These are phyloP conservation scores for Friedmanniomyces endolithicus DNA, from an alignment of 495 filamentous ascomycete genomes.

Conservation along the genomic window DNA sequence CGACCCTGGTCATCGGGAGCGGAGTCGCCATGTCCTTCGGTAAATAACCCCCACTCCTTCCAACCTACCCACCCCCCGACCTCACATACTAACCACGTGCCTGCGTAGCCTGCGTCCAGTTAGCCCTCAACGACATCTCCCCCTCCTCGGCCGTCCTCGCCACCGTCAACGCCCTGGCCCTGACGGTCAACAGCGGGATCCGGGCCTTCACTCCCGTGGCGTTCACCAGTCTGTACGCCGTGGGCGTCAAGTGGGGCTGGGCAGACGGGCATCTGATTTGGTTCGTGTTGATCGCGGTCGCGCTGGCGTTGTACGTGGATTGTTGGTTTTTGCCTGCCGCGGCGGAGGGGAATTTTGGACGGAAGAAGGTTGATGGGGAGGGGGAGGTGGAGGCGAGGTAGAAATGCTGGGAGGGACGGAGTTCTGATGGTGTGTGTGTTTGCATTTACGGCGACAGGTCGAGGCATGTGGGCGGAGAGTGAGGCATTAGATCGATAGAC, in stretches of 20 bases:
- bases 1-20: constrained; percentile 35
- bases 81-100: too few species aligned
- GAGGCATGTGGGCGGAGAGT: too few species aligned
- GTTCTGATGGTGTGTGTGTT: too few species aligned
- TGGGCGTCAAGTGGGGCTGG: constrained; percentile 44
- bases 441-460: too few species aligned
- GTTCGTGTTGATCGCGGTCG: constrained; percentile 43
- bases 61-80: too few species aligned
- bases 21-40: constrained; percentile 58
- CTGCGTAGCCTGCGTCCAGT: constrained; percentile 47
- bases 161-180: constrained; percentile 51
- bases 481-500: too few species aligned
- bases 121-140: constrained; percentile 55
- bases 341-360: constrained; percentile 29
- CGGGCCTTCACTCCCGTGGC: constrained; percentile 49
- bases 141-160: constrained; percentile 47
- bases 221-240: constrained; percentile 49
- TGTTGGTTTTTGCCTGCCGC: constrained; percentile 39
- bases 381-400: background rate
- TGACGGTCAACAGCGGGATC: constrained; percentile 40
- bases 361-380: background rate
- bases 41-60: too few species aligned
- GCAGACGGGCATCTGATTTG: constrained; percentile 52
- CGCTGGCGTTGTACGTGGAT: constrained; percentile 34
- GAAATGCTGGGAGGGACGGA: too few species aligned